Evolutionary conservation across 805 yeast genomes (phyloP), one percentile per base, ranked within the genome.

Genomic region (Scheffersomyces amazonensis): DNA sequence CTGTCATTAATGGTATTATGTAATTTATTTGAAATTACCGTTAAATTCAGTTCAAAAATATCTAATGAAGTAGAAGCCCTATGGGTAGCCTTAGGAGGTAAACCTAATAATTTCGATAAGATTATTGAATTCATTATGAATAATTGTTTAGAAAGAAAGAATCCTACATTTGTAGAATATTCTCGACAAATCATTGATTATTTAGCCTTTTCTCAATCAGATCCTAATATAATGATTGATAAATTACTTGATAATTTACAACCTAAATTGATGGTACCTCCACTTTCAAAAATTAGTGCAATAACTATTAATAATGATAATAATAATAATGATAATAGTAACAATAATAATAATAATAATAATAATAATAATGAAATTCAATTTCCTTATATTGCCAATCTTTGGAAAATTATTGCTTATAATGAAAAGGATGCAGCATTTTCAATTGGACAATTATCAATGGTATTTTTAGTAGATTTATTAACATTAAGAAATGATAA

Each of bases 21-120:
- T 44, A 89, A 90, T 46, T 62, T 91, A 38, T 79, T 90, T 56
- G 97, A 87, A 48, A 83, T 93, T 28, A 88, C 97, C 0, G 79
- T 88, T 25, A 79, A 79, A 41, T 86, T 83, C 49, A 79, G 90
- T 36, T 81, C 83, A 33, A 69, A 71, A 11, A 79, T 87, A 48
- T 87, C 87, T 31, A 84, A 83, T 50, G 98, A 89, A 50, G 87
- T 93, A 9, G 97, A 90, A 57, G 95, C 95, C 0, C 61, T 93
- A 16, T 93, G 99, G 99, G 88, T 87, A 4, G 91, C 97, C 0
- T 66, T 93, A n/a, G 96, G 95, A 1, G 73, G 76, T n/a, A 73
- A 77, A 20, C 73, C 76, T 21, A 71, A 66, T n/a, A 89, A 91
- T 50, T 81, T 83, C 16, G 80, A 80, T 32, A 80, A 78, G 1